phyloP scores from a whole-genome alignment of 2,329 filamentous ascomycete genomes.

The Trichoderma sp. region DNA sequence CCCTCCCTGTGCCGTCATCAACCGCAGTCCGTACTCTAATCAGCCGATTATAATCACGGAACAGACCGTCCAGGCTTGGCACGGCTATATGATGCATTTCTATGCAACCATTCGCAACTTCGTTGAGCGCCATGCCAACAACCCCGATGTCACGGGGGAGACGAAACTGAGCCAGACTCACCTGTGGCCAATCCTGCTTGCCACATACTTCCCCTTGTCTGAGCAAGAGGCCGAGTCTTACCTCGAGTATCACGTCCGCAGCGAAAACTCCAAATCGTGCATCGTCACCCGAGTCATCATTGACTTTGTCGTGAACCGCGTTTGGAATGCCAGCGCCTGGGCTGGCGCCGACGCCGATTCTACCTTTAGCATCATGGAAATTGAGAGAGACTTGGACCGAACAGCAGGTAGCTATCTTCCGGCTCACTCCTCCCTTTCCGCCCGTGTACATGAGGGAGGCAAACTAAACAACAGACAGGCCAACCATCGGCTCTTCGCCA shows the following conservation, averaged over 20 bases:
- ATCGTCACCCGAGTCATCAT: slow-evolving; percentile 43
- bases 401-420: slow-evolving; percentile 31
- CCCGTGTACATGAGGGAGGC: background rate
- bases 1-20: slow-evolving; percentile 20
- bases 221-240: slow-evolving; percentile 40
- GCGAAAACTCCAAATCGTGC: slow-evolving; percentile 40
- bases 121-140: slow-evolving; percentile 35
- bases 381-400: slow-evolving; percentile 37
- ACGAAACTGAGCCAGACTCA: slow-evolving; percentile 30
- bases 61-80: slow-evolving; percentile 34
- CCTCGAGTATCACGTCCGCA: slow-evolving; percentile 40
- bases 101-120: slow-evolving; percentile 37
- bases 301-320: slow-evolving; percentile 42
- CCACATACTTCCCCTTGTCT: slow-evolving; percentile 38
- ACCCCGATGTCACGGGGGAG: slow-evolving; percentile 31
- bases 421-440: background rate
- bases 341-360: slow-evolving; percentile 36
- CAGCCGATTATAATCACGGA: slow-evolving; percentile 38
- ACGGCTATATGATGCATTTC: slow-evolving; percentile 37
- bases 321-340: slow-evolving; percentile 42
- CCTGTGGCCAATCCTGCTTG: slow-evolving; percentile 38
- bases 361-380: slow-evolving; percentile 34
- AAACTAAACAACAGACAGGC: slow-evolving; percentile 26
- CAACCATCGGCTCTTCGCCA: slow-evolving; percentile 37
- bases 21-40: slow-evolving; percentile 22